Evolutionary conservation across 352 stramenopile genomes (phyloP), one percentile per base, ranked within the genome.

Genomic region (Phytopythium boreale): DNA sequence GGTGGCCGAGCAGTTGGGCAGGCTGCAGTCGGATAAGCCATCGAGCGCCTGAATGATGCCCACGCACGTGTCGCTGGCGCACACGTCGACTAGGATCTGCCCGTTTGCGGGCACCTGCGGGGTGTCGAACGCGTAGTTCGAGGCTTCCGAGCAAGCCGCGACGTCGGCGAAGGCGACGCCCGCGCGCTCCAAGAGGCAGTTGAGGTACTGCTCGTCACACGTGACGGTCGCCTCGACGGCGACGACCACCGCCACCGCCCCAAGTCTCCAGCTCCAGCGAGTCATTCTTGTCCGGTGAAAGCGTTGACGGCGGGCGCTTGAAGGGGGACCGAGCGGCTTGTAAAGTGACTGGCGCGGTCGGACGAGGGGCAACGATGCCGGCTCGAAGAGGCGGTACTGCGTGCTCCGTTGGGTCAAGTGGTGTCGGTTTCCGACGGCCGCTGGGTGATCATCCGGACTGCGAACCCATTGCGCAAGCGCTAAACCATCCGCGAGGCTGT

Each of bases 91-190:
- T 15, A 61, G 56, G 56, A 61, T 39, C 24, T 50, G 36, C 3
- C 37, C 56, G 39, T 1, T 61, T 24, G 56, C 56, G 29, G 56
- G 26, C 1, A 61, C 37, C 27, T 61, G 56, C 22, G 56, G 56
- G 14, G 2, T 5, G 15, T 50, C 5, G 39, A 61, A 50, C 37
- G 37, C 20, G 37, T 52, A 61, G 36, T 20, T 41, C 4, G 56
- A 61, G n/a, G 15, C 24, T 5, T 26, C 22, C 9, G 31, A 15
- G 19, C 56, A 61, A 3, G 39, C 17, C n/a, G 36, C 37, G 39
- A 61, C 22, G 7, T 37, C 26, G 26, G 12, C 39, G 27, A 10
- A 5, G n/a, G 4, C 24, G 29, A 59, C 34, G 10, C 24, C 9
- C 3, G 29, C 53, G 2, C 15, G 10, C 3, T 49, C 4, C 8